Conservation (phyloP, 805 yeast species). For the Yamadazyma akitaensis region DNA sequence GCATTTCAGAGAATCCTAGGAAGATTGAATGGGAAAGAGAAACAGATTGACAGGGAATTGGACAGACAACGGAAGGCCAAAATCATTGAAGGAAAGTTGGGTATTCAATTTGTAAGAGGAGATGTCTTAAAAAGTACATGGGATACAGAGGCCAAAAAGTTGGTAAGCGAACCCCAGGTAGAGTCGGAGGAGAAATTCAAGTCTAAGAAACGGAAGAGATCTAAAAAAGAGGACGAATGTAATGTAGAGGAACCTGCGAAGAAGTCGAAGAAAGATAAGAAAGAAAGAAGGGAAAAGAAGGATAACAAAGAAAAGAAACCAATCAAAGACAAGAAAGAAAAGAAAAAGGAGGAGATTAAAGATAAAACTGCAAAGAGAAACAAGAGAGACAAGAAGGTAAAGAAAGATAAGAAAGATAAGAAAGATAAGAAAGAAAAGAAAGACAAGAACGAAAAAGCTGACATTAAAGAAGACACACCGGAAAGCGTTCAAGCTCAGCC, state of each 20-base stretch:
- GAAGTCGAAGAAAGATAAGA: constrained; percentile 19
- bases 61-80: constrained; percentile 66
- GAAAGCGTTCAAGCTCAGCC: constrained; percentile 7
- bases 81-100: constrained; percentile 82
- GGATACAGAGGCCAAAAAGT: constrained; percentile 52
- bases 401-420: neutral
- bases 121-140: constrained; percentile 81
- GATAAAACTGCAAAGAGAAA: constrained; percentile 6
- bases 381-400: constrained; percentile 8
- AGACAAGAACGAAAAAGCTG: neutral
- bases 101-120: constrained; percentile 82
- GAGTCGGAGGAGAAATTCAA: neutral
- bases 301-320: constrained; percentile 10
- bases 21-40: constrained; percentile 82
- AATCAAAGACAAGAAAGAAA: constrained; percentile 1
- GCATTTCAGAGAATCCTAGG: constrained; percentile 90
- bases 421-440: constrained; percentile 10
- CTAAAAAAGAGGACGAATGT: constrained; percentile 16
- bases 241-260: constrained; percentile 15
- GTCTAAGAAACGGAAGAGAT: constrained; percentile 12
- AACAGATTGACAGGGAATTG: constrained; percentile 57
- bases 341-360: constrained; percentile 2
- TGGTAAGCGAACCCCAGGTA: constrained; percentile 12
- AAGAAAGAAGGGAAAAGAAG: constrained; percentile 16
- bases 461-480: neutral